Evolutionary conservation across 176 grass and related monocot species (phyloP).

Genomic region (Musa acuminata): DNA sequence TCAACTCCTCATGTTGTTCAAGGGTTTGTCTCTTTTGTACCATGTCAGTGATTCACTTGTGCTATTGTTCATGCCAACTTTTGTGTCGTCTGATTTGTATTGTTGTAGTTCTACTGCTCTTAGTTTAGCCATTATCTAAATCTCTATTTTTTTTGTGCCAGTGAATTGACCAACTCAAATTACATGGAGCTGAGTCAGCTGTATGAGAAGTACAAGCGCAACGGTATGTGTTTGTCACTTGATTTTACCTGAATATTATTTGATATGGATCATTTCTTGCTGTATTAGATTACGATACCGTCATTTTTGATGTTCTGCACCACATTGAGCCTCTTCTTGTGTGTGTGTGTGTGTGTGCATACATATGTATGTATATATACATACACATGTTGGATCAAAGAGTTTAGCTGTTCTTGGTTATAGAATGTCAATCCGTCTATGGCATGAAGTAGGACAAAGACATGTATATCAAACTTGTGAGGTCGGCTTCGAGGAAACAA

Average conservation of each 20-base stretch:
- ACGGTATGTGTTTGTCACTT: slow-evolving; percentile 36
- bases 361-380: too few species aligned
- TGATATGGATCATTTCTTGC: neutral
- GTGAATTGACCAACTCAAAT: slow-evolving; percentile 90
- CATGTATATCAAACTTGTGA: too few species aligned
- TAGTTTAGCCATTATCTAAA: neutral
- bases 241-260: slow-evolving; percentile 4
- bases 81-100: too few species aligned
- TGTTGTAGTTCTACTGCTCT: neutral
- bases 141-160: slow-evolving; percentile 28
- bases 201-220: slow-evolving; percentile 76
- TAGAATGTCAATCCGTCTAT: too few species aligned
- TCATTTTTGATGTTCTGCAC: neutral
- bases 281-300: neutral
- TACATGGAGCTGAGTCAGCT: slow-evolving; percentile 77
- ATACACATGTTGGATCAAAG: too few species aligned
- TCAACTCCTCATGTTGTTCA: neutral
- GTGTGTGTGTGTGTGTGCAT: too few species aligned
- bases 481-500: too few species aligned
- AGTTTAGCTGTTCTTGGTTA: too few species aligned
- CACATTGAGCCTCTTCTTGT: too few species aligned
- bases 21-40: neutral
- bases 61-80: too few species aligned
- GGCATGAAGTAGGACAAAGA: too few species aligned
- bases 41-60: neutral